Percentiles rank a stretch among this genome's conserved stretches.
Conservation (phyloP, 108 stramenopile genomes). For the Fistulifera pelliculosa region DNA sequence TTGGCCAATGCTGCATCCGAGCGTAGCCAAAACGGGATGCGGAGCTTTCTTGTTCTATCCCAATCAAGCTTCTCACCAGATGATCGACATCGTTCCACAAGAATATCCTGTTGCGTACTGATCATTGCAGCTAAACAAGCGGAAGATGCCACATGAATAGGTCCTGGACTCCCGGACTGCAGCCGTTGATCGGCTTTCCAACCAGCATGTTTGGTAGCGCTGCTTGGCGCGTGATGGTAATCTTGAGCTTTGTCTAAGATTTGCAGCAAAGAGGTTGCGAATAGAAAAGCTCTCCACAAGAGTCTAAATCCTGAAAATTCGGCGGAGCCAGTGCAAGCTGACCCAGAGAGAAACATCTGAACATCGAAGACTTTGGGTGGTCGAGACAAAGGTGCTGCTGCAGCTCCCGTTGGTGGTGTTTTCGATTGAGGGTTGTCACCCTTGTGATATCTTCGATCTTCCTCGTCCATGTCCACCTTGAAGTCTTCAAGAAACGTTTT, state of each 20-base stretch:
- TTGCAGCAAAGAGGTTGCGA: not conserved
- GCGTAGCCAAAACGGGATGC: conserved; percentile 78
- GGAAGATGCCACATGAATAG: conserved; percentile 37
- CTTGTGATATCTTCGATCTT: too few relatives aligned
- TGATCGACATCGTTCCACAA: conserved; percentile 43
- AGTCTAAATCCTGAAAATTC: conserved; percentile 46
- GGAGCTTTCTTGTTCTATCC: conserved; percentile 42
- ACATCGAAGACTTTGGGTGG: conserved; percentile 28
- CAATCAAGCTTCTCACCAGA: conserved; percentile 54
- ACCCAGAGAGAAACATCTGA: conserved; percentile 44
- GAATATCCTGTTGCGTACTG: conserved; percentile 45
- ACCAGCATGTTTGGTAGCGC: too few relatives aligned
- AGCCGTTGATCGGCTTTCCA: too few relatives aligned
- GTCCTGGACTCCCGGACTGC: too few relatives aligned
- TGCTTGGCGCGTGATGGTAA: not conserved
- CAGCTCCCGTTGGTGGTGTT: not conserved
- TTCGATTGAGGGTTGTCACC: not conserved
- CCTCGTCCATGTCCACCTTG: too few relatives aligned
- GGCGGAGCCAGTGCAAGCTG: conserved; percentile 41
- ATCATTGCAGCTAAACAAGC: conserved; percentile 62
- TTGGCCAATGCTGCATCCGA: conserved; percentile 45
- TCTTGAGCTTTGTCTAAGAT: too few relatives aligned
- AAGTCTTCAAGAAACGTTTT: too few relatives aligned
- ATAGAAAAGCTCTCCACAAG: conserved; percentile 32
- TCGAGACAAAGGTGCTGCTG: conserved; percentile 17